A percentile compares a stretch with the other conserved stretches of the same genome.
phyloP scores from a whole-genome alignment of 768 basidiomycete genomes.

The Leucocoprinus leucothites region DNA sequence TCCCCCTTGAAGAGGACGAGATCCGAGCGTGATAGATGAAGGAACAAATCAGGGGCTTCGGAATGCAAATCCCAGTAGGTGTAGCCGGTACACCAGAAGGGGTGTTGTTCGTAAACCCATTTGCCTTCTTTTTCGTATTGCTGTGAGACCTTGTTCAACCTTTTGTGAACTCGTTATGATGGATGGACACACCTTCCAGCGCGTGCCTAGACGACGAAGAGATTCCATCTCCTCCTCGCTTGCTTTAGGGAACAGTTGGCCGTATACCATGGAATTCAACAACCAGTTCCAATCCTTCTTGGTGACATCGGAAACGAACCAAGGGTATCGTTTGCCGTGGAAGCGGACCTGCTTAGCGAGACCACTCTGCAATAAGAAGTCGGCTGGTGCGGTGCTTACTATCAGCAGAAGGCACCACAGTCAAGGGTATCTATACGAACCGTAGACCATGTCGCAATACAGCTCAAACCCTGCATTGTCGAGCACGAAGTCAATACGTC shows the following conservation, averaged over 20 bases:
- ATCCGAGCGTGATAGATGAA: conserved; percentile 86
- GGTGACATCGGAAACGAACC: conserved; percentile 94
- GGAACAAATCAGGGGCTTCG: conserved; percentile 88
- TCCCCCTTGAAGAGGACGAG: conserved; percentile 96
- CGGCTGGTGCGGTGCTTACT: conserved; percentile 47
- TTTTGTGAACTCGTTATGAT: not conserved
- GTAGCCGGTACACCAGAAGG: conserved; percentile 96
- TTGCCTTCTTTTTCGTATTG: conserved; percentile 91
- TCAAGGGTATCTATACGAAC: conserved; percentile 33
- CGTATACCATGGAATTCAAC: conserved; percentile 83
- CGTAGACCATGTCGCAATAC: conserved; percentile 85
- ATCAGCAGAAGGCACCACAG: conserved; percentile 2
- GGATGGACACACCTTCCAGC: conserved; percentile 73
- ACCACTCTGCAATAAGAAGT: conserved; percentile 90
- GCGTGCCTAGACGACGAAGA: conserved; percentile 69
- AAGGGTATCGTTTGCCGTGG: conserved; percentile 94
- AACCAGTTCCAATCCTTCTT: conserved; percentile 95
- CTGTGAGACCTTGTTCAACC: conserved; percentile 28
- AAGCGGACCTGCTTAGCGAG: conserved; percentile 82
- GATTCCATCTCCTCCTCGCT: conserved; percentile 79
- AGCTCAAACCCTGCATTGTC: conserved; percentile 90
- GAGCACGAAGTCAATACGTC: conserved; percentile 77
- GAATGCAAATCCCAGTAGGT: conserved; percentile 86
- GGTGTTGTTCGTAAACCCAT: conserved; percentile 94
- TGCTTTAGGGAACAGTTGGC: conserved; percentile 86